phyloP scores from a whole-genome alignment of 2,329 filamentous ascomycete genomes.

The Parastagonospora nodorum region DNA sequence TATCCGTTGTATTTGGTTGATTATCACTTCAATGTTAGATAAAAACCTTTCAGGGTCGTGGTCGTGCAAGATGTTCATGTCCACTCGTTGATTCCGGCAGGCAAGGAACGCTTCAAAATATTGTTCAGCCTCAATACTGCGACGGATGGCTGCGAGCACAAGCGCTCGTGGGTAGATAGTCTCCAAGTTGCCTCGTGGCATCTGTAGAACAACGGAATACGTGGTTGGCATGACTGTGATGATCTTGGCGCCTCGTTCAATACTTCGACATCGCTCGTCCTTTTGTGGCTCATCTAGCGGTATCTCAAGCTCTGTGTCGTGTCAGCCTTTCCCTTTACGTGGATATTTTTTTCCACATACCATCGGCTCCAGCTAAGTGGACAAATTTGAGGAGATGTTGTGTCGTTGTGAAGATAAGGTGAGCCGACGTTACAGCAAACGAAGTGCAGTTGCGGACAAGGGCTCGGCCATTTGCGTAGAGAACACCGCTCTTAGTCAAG shows the following conservation, averaged over 20 bases:
- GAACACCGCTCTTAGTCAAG: constrained; percentile 73
- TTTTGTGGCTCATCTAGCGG: constrained; percentile 87
- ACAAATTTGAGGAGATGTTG: constrained; percentile 94
- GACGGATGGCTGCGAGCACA: constrained; percentile 86
- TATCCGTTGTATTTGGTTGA: constrained; percentile 81
- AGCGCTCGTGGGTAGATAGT: constrained; percentile 93
- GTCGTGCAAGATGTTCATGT: constrained; percentile 97
- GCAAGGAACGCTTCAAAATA: constrained; percentile 84
- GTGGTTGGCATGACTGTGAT: constrained; percentile 88
- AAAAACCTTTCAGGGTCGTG: constrained; percentile 89
- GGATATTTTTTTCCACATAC: constrained; percentile 51
- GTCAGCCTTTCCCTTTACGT: constrained; percentile 4
- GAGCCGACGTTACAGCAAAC: constrained; percentile 77
- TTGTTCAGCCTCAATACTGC: constrained; percentile 76
- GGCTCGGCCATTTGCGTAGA: constrained; percentile 77
- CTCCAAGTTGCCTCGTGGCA: constrained; percentile 94
- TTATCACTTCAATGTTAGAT: constrained; percentile 72
- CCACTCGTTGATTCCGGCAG: constrained; percentile 90
- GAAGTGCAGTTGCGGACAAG: constrained; percentile 90
- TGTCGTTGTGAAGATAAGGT: constrained; percentile 90
- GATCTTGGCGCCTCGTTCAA: constrained; percentile 86
- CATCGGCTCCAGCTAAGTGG: constrained; percentile 70
- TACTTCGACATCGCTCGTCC: constrained; percentile 88
- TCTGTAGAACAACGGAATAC: constrained; percentile 86
- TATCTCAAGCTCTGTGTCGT: constrained; percentile 71